phyloP scores from a whole-genome alignment of 306 rosid genomes.

The Quercus ilex region DNA sequence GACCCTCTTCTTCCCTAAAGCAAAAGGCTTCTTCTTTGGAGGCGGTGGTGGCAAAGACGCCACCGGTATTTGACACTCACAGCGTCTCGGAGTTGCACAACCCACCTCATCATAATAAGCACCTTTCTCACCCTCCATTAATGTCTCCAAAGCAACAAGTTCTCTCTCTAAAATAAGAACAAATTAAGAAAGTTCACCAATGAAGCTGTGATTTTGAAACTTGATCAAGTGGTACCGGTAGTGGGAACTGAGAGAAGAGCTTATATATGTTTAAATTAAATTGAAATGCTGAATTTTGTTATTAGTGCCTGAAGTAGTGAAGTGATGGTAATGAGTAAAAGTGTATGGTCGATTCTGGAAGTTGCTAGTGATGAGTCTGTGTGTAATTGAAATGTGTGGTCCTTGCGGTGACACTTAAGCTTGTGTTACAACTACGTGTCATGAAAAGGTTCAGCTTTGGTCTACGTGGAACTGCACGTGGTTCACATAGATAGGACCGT shows the following conservation, averaged over 20 bases:
- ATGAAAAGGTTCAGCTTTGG: not conserved
- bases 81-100: conserved; percentile 54
- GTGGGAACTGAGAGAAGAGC: not conserved
- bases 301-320: not conserved
- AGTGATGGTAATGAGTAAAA: not conserved
- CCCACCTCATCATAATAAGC: not conserved
- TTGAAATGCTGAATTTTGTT: not conserved
- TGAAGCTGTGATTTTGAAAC: not conserved
- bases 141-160: not conserved
- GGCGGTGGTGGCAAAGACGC: conserved; percentile 52
- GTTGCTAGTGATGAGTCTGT: not conserved
- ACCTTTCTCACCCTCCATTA: not conserved
- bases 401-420: conserved; percentile 13
- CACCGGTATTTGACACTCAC: conserved; percentile 45
- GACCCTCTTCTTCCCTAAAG: conserved; percentile 15
- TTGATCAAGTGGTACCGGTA: too few species aligned
- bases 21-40: conserved; percentile 57
- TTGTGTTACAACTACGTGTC: conserved; percentile 1
- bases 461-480: conserved; percentile 8
- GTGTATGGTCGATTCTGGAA: conserved; percentile 22
- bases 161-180: not conserved
- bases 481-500: not conserved
- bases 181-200: not conserved
- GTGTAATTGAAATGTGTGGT: not conserved
- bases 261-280: too few species aligned